Evolutionary conservation across 176 grass and related monocot genomes (phyloP).

Genomic region (Urochloa ruziziensis): DNA sequence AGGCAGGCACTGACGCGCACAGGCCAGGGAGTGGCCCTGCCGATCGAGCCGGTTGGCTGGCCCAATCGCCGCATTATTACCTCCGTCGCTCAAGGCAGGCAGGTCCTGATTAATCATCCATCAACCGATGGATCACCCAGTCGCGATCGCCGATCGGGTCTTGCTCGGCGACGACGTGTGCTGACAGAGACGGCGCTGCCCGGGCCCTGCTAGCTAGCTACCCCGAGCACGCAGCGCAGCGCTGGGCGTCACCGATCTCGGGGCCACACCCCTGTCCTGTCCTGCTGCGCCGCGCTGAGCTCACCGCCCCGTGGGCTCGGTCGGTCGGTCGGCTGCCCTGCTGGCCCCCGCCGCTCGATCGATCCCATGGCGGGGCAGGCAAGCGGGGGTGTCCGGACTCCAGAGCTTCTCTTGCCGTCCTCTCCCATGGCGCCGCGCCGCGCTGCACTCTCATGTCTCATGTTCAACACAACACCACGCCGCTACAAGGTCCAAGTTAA

Average conservation of each 20-base stretch:
- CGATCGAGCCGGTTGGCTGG: conserved; percentile 8
- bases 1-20: no score
- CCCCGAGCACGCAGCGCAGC: neutral
- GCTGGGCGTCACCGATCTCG: neutral
- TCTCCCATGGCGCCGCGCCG: neutral
- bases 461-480: no score
- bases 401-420: neutral
- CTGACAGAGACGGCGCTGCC: neutral
- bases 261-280: neutral
- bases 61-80: neutral
- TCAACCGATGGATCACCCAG: neutral
- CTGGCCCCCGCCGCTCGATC: no score
- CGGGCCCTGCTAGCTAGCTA: neutral
- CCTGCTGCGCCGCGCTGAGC: neutral
- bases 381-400: neutral
- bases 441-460: no score
- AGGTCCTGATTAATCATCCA: neutral
- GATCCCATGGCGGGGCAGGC: neutral
- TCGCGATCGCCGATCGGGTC: neutral
- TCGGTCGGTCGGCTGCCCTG: neutral
- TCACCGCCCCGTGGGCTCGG: neutral
- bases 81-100: neutral
- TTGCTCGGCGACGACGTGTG: neutral
- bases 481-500: no score
- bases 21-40: neutral